Conservation (phyloP, 169 alveolate species). For the Plasmodium vivax region DNA sequence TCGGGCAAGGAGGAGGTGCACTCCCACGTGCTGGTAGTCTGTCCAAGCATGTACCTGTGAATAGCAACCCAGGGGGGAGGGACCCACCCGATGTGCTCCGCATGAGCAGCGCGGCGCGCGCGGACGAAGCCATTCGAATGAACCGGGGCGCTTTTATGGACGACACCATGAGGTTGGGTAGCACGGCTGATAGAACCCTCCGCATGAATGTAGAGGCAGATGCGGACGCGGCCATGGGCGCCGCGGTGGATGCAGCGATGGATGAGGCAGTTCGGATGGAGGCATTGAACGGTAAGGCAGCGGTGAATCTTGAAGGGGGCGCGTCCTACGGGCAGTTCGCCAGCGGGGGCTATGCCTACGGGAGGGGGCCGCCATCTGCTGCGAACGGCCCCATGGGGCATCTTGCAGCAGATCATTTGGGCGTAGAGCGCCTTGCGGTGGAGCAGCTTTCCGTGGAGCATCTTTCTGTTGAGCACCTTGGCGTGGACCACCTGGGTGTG, state of each 20-base stretch:
- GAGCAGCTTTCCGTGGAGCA: neutral
- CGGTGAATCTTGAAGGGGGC: neutral
- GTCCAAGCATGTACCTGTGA: neutral
- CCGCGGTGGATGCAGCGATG: neutral
- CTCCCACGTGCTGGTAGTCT: neutral
- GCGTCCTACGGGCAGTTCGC: neutral
- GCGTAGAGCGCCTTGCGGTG: neutral
- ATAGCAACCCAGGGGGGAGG: neutral
- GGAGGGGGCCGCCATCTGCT: neutral
- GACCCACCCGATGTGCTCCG: neutral
- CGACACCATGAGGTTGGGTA: neutral
- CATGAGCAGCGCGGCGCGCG: neutral
- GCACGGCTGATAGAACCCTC: neutral
- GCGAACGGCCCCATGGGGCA: neutral
- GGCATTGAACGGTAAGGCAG: neutral
- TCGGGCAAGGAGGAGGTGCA: neutral
- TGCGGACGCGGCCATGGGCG: neutral
- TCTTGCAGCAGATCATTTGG: neutral
- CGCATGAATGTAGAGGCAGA: neutral
- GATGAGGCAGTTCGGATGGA: neutral
- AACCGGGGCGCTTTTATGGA: neutral
- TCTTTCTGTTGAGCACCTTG: too few relatives aligned
- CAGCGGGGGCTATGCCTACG: neutral
- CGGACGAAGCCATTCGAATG: neutral
- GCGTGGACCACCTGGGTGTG: neutral